Percentiles rank a stretch among this genome's conserved stretches.
Evolutionary conservation across 2,329 filamentous ascomycete genomes (phyloP).

Genomic region (Graphiopsis chlorocephala): DNA sequence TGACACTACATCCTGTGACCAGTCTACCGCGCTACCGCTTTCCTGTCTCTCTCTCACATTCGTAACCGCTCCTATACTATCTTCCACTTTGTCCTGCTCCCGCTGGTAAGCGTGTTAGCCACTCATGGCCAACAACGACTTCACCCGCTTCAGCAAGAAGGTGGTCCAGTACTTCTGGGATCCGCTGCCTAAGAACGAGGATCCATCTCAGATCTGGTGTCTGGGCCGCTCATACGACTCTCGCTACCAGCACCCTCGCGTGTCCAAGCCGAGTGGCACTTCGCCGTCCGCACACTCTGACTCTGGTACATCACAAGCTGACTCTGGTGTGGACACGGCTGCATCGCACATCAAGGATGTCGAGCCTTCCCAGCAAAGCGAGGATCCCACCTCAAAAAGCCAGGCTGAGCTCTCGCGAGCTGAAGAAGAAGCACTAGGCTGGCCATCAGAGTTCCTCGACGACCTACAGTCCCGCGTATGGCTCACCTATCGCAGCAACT

Average conservation of each 20-base stretch:
- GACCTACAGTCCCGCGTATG: slow-evolving; percentile 93
- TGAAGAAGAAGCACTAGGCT: slow-evolving; percentile 52
- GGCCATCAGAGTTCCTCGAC: slow-evolving; percentile 81
- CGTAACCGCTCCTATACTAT: neutral
- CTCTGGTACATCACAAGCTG: slow-evolving; percentile 32
- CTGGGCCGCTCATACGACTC: slow-evolving; percentile 59
- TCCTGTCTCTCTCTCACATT: neutral
- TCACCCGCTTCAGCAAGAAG: slow-evolving; percentile 71
- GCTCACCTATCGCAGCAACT: slow-evolving; percentile 94
- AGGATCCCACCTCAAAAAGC: slow-evolving; percentile 28
- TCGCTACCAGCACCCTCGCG: slow-evolving; percentile 23
- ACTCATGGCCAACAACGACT: slow-evolving; percentile 65
- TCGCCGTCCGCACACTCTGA: slow-evolving; percentile 32
- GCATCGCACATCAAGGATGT: neutral
- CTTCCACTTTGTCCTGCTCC: neutral
- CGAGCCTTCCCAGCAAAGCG: slow-evolving; percentile 19
- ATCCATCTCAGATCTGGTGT: slow-evolving; percentile 78
- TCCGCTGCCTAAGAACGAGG: slow-evolving; percentile 79
- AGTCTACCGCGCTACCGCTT: neutral
- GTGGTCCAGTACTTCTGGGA: slow-evolving; percentile 93
- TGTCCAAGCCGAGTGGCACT: slow-evolving; percentile 22
- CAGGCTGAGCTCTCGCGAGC: slow-evolving; percentile 29
- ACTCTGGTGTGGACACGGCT: slow-evolving; percentile 32
- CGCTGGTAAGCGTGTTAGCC: neutral
- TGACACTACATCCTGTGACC: neutral